Base-by-base conservation (phyloP, 176 grass and related monocot species). In the Triticum urartu region DNA sequence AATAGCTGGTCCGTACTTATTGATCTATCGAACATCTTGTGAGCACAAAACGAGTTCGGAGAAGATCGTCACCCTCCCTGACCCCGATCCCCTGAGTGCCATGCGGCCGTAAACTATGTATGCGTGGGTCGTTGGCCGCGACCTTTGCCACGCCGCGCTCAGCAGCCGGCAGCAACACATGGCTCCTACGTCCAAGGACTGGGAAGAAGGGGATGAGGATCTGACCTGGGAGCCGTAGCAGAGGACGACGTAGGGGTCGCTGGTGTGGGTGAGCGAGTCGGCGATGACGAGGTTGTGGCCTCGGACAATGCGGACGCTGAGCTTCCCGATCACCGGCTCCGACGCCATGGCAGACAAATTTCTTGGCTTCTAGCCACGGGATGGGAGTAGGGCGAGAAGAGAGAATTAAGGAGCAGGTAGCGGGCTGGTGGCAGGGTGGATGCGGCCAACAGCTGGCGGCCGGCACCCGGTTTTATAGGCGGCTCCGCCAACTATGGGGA, bases 221-320 rank as follows among this genome's bases (percentile, higher is more conserved):
- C 6, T 83, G 21, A 95, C 95, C 89, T 93, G 89, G 62, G 11
- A 33, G 77, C 76, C 92, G 88, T 92, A 87, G 47, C 56, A 77
- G 70, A 99, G 74, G 74, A 96, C 85, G 79, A 94, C 94, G 71
- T 96, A 99, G 66, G 97, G 94, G 65, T 99, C 97, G 88, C 97
- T 99, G 82, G 92, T 90, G 21, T 90, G 84, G 88, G 81, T 89
- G 83, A 93, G 87, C 56, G 85, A 81, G 75, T 93, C 91, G 40
- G 69, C 72, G 80, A 93, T 83, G 85, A 7, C 32, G 69, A 93
- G 87, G 91, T 93, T 90, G 70, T 50, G 67, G 79, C 88, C 91
- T 48, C 87, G 87, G 68, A 93, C 26, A 7, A 90, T 75, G 81
- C 88, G 84, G 64, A 90, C 85, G 67, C 77, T 93, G 85, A 93